Percentiles rank a stretch among this genome's conserved stretches.
phyloP scores from a whole-genome alignment of 306 rosid species.

The Prosopis cineraria region DNA sequence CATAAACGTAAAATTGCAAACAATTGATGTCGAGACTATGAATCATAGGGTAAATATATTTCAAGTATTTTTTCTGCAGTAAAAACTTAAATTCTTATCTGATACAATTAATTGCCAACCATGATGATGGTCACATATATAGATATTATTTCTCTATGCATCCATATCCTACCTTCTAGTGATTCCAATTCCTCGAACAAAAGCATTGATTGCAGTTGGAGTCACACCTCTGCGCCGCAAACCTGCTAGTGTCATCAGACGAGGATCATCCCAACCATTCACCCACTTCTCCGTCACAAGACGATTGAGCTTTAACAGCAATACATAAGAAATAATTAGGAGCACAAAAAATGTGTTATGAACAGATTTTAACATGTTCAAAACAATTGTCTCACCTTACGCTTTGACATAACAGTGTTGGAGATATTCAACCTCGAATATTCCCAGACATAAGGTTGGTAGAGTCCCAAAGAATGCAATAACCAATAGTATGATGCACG shows the following conservation, averaged over 20 bases:
- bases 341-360: slow-evolving; percentile 4
- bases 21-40: background rate
- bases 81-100: background rate
- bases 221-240: slow-evolving; percentile 90
- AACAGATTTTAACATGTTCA: slow-evolving; percentile 9
- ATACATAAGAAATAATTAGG: slow-evolving; percentile 24
- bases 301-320: slow-evolving; percentile 71
- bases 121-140: background rate
- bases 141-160: background rate
- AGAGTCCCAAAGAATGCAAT: slow-evolving; percentile 70
- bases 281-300: slow-evolving; percentile 92
- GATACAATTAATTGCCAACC: background rate
- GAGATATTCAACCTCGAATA: slow-evolving; percentile 93
- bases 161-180: slow-evolving; percentile 79
- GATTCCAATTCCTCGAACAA: slow-evolving; percentile 95
- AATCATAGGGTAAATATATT: slow-evolving; percentile 5
- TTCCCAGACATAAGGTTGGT: slow-evolving; percentile 97
- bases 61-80: background rate
- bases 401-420: slow-evolving; percentile 94
- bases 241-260: slow-evolving; percentile 93
- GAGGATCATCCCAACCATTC: slow-evolving; percentile 99
- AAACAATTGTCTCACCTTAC: slow-evolving; percentile 65
- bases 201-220: slow-evolving; percentile 82
- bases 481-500: slow-evolving; percentile 98
- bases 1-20: background rate